These are phyloP conservation scores for Calonectria pseudoturangicola DNA, from an alignment of 2,329 filamentous ascomycete species.

Conservation along the genomic window DNA sequence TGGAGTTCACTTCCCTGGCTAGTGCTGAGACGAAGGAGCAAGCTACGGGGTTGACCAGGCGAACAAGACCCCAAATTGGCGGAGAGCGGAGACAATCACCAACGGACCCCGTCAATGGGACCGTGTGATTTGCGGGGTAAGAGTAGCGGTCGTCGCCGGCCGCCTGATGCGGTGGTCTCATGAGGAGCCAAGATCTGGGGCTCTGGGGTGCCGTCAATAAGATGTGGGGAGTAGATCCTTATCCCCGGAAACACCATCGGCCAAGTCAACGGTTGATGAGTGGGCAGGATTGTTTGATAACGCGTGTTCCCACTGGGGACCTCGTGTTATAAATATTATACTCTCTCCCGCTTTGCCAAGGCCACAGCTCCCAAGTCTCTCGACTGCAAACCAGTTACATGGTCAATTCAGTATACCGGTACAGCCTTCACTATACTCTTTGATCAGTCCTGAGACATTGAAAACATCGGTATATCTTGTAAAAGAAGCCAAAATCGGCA, in stretches of 20 bases:
- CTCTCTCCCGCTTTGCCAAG: slow-evolving; percentile 10
- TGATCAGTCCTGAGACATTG: background rate
- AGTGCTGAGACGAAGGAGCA: slow-evolving; percentile 5
- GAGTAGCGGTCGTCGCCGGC: background rate
- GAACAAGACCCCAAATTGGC: background rate
- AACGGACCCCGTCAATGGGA: background rate
- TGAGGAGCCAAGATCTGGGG: slow-evolving; percentile 10
- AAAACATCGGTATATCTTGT: background rate
- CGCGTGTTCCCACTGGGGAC: background rate
- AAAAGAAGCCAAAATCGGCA: background rate
- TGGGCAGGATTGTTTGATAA: background rate
- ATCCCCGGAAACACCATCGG: too few relatives aligned
- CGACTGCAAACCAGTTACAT: background rate
- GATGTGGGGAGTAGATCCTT: slow-evolving; percentile 18
- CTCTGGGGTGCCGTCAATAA: background rate
- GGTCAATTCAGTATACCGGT: background rate
- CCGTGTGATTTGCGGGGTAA: slow-evolving; percentile 16
- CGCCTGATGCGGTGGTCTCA: background rate
- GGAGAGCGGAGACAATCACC: background rate
- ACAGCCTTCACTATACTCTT: background rate
- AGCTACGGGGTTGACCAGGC: slow-evolving; percentile 7
- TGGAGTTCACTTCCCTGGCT: background rate
- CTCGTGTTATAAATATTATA: slow-evolving; percentile 24
- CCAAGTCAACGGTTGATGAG: background rate
- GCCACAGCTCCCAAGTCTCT: background rate